Evolutionary conservation across 768 basidiomycete species (phyloP), one percentile per base, ranked within the genome.

Genomic region (Auriscalpium vulgare): DNA sequence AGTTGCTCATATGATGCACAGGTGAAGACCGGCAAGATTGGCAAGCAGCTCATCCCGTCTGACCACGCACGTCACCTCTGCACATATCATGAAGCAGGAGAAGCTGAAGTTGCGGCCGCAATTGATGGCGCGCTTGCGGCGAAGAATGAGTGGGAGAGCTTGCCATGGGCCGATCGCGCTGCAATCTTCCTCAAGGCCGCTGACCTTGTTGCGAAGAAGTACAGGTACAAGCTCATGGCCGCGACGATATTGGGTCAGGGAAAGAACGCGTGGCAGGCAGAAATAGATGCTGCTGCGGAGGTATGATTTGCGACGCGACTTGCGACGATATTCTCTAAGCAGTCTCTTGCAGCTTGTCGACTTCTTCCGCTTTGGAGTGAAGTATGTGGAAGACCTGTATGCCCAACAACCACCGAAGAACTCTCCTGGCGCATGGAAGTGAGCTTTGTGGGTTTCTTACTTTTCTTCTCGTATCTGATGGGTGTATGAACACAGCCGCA

Each of bases 251-350:
- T 99, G 48, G 97, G 97, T 14, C 97, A 99, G 74, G 97, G 97
- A 44, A 99, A 99, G 83, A 99, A 97, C 68, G 87, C 80, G 14
- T 99, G 97, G 97, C 97, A 99, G 74, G 97, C 97, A 14, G 97
- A 99, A 78, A 98, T 99, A 60, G 97, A 99, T 69, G 92, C 97
- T 54, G 97, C 94, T 16, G 95, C 97, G 4, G 97, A 99, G 86
- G 92, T 91, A 56, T 45, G 80, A 29, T 29, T 29, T 4, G 29
- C 29, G 29, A 29, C 29, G 29, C 29, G 4, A 29, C 29, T 5
- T 29, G 29, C 29, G 29, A 5, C 29, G 5, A 29, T 29, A 29
- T 29, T 29, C 29, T 29, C 29, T 29, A 4, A 29, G 29, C 29
- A 29, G 29, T 29, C 17, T 38, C n/a, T 10, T 14, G 48, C 63